Percentiles rank a stretch among this genome's conserved stretches.
phyloP scores from a whole-genome alignment of 176 grass and related monocot genomes.

The Carex pumila region DNA sequence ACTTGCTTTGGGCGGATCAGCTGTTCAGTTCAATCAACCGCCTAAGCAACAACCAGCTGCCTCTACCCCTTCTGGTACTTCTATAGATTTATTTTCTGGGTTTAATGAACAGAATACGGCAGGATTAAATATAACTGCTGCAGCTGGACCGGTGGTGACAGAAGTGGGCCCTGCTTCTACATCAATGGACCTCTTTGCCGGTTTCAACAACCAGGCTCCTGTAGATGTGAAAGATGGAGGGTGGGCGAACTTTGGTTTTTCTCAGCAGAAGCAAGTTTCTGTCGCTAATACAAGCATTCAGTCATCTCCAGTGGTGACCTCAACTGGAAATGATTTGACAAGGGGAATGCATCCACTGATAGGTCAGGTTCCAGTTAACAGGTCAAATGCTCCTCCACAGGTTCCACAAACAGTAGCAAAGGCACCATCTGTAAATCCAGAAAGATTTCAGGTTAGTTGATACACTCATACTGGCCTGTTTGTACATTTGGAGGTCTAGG shows the following conservation, averaged over 20 bases:
- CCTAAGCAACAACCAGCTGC: constrained; percentile 25
- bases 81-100: constrained; percentile 10
- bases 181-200: constrained; percentile 53
- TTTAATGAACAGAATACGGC: neutral
- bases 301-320: constrained; percentile 22
- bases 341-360: constrained; percentile 27
- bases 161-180: constrained; percentile 11
- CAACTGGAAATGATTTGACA: constrained; percentile 30
- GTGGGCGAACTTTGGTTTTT: constrained; percentile 78
- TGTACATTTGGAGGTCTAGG: neutral
- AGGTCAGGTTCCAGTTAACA: constrained; percentile 1
- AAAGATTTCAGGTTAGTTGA: constrained; percentile 20
- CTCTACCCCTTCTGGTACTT: neutral
- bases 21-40: constrained; percentile 32
- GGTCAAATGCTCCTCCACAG: neutral
- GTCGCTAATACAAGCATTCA: constrained; percentile 30
- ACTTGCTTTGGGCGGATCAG: constrained; percentile 9
- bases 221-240: constrained; percentile 34
- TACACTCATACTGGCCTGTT: neutral
- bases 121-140: neutral
- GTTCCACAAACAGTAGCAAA: constrained; percentile 13
- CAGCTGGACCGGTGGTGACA: neutral
- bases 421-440: constrained; percentile 8
- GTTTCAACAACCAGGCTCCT: constrained; percentile 49
- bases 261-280: constrained; percentile 35